phyloP scores from a whole-genome alignment of 2,329 filamentous ascomycete species.

The Lachnellula arida region DNA sequence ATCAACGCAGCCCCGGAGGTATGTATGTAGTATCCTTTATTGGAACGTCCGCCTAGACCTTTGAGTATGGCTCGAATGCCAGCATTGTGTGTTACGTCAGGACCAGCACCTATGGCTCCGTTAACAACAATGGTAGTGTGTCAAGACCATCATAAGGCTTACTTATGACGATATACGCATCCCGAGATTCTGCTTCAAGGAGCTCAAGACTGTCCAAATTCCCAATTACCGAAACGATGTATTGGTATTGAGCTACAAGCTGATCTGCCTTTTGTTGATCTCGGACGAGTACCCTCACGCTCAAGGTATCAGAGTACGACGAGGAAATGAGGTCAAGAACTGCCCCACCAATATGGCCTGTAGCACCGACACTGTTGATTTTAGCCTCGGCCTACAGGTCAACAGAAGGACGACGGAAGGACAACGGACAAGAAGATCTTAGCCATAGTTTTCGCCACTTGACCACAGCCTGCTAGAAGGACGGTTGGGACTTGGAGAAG shows the following conservation, averaged over 20 bases:
- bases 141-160: neutral
- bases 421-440: neutral
- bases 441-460: neutral
- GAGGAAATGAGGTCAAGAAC: slow-evolving; percentile 7
- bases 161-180: slow-evolving; percentile 13
- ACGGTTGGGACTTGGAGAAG: neutral
- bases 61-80: slow-evolving; percentile 10
- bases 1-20: slow-evolving; percentile 9
- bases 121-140: neutral
- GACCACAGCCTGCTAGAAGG: neutral
- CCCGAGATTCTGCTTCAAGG: slow-evolving; percentile 1
- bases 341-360: slow-evolving; percentile 16
- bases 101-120: slow-evolving; percentile 3
- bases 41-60: neutral
- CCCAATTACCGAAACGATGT: slow-evolving; percentile 1
- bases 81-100: slow-evolving; percentile 3
- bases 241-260: slow-evolving; percentile 7
- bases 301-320: neutral
- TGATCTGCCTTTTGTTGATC: slow-evolving; percentile 1
- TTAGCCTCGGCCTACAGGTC: neutral
- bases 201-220: slow-evolving; percentile 7
- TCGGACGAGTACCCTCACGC: slow-evolving; percentile 6
- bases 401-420: no score
- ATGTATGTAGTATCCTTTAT: slow-evolving; percentile 14
- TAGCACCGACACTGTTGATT: slow-evolving; percentile 7